These are phyloP conservation scores for Mikania micrantha DNA, from an alignment of 129 eudicot species.

Conservation along the genomic window DNA sequence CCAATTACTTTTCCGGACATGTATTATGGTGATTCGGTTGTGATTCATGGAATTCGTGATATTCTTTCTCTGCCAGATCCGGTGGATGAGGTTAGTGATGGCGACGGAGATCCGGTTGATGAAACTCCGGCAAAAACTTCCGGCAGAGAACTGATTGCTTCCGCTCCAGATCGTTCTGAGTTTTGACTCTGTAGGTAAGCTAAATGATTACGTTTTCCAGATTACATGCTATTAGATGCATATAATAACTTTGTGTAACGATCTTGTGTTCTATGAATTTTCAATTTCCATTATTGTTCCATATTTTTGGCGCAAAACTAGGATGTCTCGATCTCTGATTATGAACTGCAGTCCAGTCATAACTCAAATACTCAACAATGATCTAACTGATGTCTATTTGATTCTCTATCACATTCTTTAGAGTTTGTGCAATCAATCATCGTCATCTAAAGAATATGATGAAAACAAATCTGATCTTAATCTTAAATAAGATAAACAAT, in stretches of 20 bases:
- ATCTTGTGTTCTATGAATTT: neutral
- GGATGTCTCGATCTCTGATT: neutral
- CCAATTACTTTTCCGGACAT: conserved; percentile 55
- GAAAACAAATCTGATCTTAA: too few relatives aligned
- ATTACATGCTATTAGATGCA: neutral
- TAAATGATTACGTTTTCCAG: neutral
- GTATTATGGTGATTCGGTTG: conserved; percentile 55
- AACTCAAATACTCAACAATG: neutral
- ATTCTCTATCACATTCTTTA: neutral
- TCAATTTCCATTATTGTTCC: neutral
- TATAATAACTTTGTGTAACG: neutral
- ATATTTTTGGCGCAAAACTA: too few relatives aligned
- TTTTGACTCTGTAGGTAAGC: conserved; percentile 11
- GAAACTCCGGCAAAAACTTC: conserved; percentile 9
- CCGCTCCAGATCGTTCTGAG: conserved; percentile 30
- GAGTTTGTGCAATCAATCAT: neutral
- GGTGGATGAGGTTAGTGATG: conserved; percentile 12
- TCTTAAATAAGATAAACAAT: too few relatives aligned
- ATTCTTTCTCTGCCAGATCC: conserved; percentile 26
- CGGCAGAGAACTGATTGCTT: conserved; percentile 12
- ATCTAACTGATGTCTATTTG: neutral
- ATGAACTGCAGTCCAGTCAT: neutral
- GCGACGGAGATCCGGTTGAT: conserved; percentile 22
- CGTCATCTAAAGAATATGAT: too few relatives aligned
- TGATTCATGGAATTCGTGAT: conserved; percentile 58